These are phyloP conservation scores for Aspergillus bridgeri DNA, from an alignment of 495 filamentous ascomycete genomes.

Conservation along the genomic window DNA sequence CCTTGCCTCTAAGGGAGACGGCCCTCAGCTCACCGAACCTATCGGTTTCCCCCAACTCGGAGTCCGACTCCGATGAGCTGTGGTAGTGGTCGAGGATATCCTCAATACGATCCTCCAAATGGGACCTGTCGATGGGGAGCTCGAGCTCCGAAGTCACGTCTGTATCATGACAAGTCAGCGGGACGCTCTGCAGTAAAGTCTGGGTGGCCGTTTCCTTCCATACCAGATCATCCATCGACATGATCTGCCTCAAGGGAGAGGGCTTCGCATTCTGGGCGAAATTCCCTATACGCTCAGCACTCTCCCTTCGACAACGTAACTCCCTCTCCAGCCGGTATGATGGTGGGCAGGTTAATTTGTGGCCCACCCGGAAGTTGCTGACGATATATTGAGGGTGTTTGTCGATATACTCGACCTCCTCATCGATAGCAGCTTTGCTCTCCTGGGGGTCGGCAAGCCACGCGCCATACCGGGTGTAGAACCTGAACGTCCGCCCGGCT, in stretches of 20 bases:
- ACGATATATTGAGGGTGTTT: background rate
- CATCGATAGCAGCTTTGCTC: background rate
- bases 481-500: slow-evolving; percentile 19
- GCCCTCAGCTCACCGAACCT: background rate
- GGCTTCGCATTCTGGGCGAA: background rate
- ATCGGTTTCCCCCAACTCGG: background rate
- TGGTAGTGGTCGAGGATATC: too few species aligned
- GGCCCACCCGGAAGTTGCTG: background rate
- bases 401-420: slow-evolving; percentile 5
- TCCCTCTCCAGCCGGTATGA: background rate
- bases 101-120: too few species aligned
- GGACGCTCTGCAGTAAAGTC: too few species aligned
- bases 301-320: background rate
- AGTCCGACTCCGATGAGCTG: background rate
- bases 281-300: too few species aligned
- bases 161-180: too few species aligned
- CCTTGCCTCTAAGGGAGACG: background rate
- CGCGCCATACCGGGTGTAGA: slow-evolving; percentile 25
- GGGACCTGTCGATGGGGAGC: background rate
- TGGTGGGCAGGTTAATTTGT: background rate
- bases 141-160: too few species aligned
- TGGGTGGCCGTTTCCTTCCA: background rate
- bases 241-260: background rate
- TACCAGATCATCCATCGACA: background rate
- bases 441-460: slow-evolving; percentile 17